A percentile compares a stretch with the other conserved stretches of the same genome.
Conservation (phyloP, 1,284 basidiomycete genomes). For the Irpex sp. region DNA sequence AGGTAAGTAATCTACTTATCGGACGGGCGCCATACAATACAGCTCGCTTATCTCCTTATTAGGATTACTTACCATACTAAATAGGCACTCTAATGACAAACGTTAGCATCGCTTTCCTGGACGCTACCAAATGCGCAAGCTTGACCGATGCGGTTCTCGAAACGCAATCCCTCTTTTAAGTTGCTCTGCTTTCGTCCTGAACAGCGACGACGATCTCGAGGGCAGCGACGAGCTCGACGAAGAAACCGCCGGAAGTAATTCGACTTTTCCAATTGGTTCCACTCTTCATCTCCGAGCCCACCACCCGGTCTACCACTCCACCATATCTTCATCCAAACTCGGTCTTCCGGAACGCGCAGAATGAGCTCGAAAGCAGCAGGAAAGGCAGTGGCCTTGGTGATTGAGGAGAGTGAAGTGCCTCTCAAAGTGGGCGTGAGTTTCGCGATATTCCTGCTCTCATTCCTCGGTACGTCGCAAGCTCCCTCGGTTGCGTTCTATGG, state of each 20-base stretch:
- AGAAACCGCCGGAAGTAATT: not conserved
- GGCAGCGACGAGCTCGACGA: not conserved
- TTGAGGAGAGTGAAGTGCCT: not conserved
- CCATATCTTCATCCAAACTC: not conserved
- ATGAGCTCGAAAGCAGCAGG: not conserved
- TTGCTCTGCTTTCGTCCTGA: not conserved
- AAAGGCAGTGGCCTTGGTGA: not conserved
- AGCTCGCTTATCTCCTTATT: no score
- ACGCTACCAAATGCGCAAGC: not conserved
- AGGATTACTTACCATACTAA: no score
- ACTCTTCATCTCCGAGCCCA: not conserved
- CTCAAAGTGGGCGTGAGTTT: constrained; percentile 21
- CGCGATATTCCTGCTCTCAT: constrained; percentile 31
- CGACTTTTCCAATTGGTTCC: not conserved
- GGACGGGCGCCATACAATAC: no score
- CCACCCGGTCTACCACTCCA: not conserved
- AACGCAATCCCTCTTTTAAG: not conserved
- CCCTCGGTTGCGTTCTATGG: not conserved
- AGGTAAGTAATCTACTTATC: no score
- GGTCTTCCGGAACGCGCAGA: not conserved
- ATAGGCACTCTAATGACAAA: no score
- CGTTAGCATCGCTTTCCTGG: no score
- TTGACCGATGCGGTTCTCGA: not conserved
- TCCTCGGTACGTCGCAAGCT: constrained; percentile 25
- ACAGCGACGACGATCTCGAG: not conserved